These are phyloP conservation scores for Phaffia australis DNA, from an alignment of 768 basidiomycete genomes.

Conservation along the genomic window DNA sequence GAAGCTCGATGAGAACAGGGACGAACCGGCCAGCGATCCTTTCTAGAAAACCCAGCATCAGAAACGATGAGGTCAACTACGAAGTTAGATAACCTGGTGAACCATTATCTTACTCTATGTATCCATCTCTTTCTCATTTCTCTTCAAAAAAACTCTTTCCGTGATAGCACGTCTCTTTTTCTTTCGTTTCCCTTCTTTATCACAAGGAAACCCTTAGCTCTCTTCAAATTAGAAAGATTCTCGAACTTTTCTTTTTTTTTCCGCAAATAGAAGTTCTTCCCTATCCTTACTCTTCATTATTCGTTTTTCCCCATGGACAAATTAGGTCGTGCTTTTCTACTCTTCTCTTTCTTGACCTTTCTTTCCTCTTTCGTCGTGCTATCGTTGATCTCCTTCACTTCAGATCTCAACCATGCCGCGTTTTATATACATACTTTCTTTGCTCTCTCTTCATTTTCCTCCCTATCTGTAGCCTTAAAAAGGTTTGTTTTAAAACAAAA, in stretches of 20 bases:
- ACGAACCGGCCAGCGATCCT: not conserved
- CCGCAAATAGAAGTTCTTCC: too few species aligned
- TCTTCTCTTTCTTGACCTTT: not conserved
- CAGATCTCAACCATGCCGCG: not conserved
- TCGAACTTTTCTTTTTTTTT: not conserved
- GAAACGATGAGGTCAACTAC: constrained; percentile 7
- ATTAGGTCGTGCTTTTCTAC: too few species aligned
- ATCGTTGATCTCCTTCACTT: not conserved
- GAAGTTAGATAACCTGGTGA: constrained; percentile 14
- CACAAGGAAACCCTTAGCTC: not conserved
- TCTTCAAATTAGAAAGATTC: not conserved
- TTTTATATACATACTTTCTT: not conserved
- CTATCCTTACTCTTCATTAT: too few species aligned
- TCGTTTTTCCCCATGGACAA: too few species aligned
- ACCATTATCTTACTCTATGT: not conserved
- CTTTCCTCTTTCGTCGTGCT: not conserved
- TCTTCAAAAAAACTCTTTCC: not conserved
- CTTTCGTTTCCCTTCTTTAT: not conserved
- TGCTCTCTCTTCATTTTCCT: not conserved
- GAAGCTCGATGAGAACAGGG: not conserved
- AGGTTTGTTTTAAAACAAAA: too few species aligned
- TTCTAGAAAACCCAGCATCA: constrained; percentile 18
- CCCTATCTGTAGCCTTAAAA: too few species aligned
- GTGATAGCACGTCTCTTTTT: not conserved
- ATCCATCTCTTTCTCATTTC: not conserved